These are phyloP conservation scores for Chlamydomonas sphaeroides DNA, from an alignment of 139 green algal species.

Conservation along the genomic window DNA sequence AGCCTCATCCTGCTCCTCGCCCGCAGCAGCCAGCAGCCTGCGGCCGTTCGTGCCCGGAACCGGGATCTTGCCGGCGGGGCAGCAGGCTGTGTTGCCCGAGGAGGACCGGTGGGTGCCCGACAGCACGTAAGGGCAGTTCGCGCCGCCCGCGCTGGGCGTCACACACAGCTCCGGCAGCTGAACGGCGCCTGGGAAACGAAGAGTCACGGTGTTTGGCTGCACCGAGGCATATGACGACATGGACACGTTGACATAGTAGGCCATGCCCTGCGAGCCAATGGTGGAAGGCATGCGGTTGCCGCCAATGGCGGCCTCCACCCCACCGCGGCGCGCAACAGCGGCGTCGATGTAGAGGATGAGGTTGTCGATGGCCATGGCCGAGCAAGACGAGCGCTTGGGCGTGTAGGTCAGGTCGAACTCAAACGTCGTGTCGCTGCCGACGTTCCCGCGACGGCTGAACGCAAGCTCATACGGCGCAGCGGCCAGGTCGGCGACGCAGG, in stretches of 20 bases:
- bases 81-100: constrained; percentile 4
- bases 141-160: constrained; percentile 6
- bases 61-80: constrained; percentile 28
- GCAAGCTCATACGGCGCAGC: constrained; percentile 41
- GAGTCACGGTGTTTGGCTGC: constrained; percentile 2
- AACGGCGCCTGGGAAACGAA: constrained; percentile 18
- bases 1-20: neutral
- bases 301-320: constrained; percentile 3
- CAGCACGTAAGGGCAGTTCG: constrained; percentile 30
- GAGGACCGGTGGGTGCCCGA: neutral
- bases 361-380: constrained; percentile 34
- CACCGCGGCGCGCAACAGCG: neutral
- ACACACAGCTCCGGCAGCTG: constrained; percentile 34
- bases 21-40: neutral
- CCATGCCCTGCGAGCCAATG: neutral
- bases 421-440: neutral
- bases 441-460: neutral
- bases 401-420: constrained; percentile 16
- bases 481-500: constrained; percentile 29
- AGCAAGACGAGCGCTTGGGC: constrained; percentile 1
- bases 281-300: neutral
- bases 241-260: constrained; percentile 22
- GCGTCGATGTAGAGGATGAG: constrained; percentile 35
- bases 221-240: constrained; percentile 33
- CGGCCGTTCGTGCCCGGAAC: neutral